Evolutionary conservation across 2,329 filamentous ascomycete genomes (phyloP), one percentile per base, ranked within the genome.

Genomic region (Alternaria gaisen): DNA sequence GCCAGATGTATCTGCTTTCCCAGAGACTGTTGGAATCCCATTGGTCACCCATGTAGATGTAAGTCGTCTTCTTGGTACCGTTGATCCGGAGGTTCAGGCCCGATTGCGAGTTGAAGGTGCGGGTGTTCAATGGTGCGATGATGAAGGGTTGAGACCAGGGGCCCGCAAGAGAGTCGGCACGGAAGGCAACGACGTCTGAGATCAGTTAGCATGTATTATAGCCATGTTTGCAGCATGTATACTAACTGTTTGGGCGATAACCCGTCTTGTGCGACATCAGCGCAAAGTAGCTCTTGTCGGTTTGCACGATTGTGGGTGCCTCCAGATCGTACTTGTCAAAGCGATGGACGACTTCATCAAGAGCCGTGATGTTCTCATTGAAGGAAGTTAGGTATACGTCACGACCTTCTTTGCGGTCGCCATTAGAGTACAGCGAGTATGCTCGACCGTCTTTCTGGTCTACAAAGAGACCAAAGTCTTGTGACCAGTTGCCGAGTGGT

Each of bases 251-350:
- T 1, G 86, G 86, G n/a, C 86, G 79, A 56, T 88, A 88, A 0
- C 86, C 86, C 0, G 86, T 88, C 78, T 88, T 88, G 63, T 88
- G 86, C 65, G 84, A 87, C 86, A 88, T 88, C 36, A 88, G 68
- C 0, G 85, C 84, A 66, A 84, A 88, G 66, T 88, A 88, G 65
- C 84, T 86, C 60, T 81, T 80, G 34, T 88, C 85, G 0, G 86
- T 88, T 69, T 88, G 86, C 6, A 88, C 79, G 53, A 88, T 88
- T 0, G 84, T 86, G 0, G 86, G 86, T 0, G 86, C 86, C 66
- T 88, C 86, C 1, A 88, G 80, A 64, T 88, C 86, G 62, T 81
- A 88, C 64, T 88, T 88, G 70, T 85, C 79, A 55, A 86, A 88
- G 2, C 85, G 83, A 69, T 86, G 80, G 0, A 86, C 78, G 1